A percentile compares a stretch with the other conserved stretches of the same genome.
Conservation (phyloP, 495 filamentous ascomycete genomes). For the Astrocystis sublimbata region DNA sequence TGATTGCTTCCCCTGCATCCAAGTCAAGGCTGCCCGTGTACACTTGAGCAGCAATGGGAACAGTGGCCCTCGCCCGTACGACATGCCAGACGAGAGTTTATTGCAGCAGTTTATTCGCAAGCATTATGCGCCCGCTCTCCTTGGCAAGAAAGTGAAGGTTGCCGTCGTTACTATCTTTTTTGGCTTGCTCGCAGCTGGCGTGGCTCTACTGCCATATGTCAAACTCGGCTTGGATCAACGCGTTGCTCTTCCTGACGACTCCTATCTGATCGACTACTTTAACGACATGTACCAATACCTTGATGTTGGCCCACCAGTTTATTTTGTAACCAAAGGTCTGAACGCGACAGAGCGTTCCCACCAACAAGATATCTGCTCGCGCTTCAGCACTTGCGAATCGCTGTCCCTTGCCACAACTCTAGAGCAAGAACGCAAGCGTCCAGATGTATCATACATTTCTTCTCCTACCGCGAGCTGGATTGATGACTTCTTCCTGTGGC, state of each 20-base stretch:
- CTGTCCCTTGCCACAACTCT: constrained; percentile 83
- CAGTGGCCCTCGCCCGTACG: constrained; percentile 51
- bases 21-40: constrained; percentile 63
- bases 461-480: constrained; percentile 94
- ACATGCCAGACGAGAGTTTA: constrained; percentile 73
- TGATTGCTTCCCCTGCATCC: constrained; percentile 92
- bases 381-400: constrained; percentile 82
- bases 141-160: constrained; percentile 77
- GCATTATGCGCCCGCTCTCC: constrained; percentile 77
- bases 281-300: constrained; percentile 94
- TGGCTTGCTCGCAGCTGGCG: constrained; percentile 79
- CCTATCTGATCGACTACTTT: constrained; percentile 92
- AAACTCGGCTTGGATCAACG: constrained; percentile 89
- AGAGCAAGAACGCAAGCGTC: constrained; percentile 88
- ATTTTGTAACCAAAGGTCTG: constrained; percentile 84
- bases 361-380: constrained; percentile 87
- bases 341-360: constrained; percentile 71
- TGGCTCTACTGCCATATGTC: constrained; percentile 81
- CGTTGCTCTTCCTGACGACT: constrained; percentile 88
- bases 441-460: constrained; percentile 87
- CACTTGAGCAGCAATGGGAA: constrained; percentile 43
- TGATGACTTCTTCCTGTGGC: constrained; percentile 94
- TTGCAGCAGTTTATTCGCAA: constrained; percentile 87
- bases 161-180: constrained; percentile 76
- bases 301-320: constrained; percentile 87